These are phyloP conservation scores for Cyclotella baltica DNA, from an alignment of 108 stramenopile genomes.

Conservation along the genomic window DNA sequence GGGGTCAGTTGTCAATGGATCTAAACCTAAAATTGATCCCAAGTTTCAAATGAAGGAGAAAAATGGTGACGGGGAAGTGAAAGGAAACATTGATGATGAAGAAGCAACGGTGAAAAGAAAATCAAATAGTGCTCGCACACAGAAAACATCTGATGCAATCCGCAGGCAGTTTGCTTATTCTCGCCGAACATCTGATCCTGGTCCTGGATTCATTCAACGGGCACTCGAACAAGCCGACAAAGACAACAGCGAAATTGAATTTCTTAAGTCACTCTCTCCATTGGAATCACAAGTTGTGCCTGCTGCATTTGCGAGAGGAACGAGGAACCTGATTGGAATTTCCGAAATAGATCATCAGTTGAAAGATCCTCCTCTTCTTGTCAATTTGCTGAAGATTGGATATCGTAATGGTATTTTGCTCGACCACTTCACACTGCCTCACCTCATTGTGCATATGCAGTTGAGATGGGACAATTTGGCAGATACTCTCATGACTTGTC, in stretches of 20 bases:
- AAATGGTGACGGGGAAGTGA: background rate
- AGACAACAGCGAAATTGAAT: slow-evolving; percentile 36
- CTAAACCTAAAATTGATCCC: background rate
- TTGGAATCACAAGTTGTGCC: slow-evolving; percentile 27
- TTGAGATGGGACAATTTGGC: slow-evolving; percentile 55
- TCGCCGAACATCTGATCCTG: slow-evolving; percentile 28
- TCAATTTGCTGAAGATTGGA: slow-evolving; percentile 40
- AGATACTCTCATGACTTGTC: slow-evolving; percentile 53
- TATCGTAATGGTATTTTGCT: slow-evolving; percentile 41
- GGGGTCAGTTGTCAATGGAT: background rate
- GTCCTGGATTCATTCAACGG: slow-evolving; percentile 25
- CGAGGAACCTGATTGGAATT: slow-evolving; percentile 44
- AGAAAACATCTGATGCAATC: background rate
- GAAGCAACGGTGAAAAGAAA: slow-evolving; percentile 9
- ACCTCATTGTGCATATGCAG: slow-evolving; percentile 49
- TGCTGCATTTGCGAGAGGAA: slow-evolving; percentile 37
- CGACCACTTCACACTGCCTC: slow-evolving; percentile 49
- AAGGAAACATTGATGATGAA: background rate
- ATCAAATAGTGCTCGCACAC: background rate
- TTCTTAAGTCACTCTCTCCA: slow-evolving; percentile 22
- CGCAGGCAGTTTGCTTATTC: background rate
- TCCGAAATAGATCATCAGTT: slow-evolving; percentile 48
- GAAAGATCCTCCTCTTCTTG: slow-evolving; percentile 38
- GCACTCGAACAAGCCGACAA: slow-evolving; percentile 28
- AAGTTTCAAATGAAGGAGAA: background rate